phyloP scores from a whole-genome alignment of 495 filamentous ascomycete species.

The Hyaloscypha finlandica region DNA sequence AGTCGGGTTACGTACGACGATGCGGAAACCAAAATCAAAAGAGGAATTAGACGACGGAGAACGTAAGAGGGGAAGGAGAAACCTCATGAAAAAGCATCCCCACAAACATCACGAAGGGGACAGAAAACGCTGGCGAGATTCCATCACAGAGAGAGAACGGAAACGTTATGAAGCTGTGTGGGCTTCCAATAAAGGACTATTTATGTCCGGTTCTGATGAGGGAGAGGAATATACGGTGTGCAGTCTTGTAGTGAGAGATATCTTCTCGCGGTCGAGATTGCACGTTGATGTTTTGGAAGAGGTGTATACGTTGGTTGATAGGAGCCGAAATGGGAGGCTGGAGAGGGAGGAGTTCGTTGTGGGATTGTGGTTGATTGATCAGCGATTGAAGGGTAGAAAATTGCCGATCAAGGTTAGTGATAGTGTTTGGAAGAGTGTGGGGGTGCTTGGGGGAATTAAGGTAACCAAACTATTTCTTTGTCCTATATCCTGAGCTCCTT shows the following conservation, averaged over 20 bases:
- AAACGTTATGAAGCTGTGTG: constrained; percentile 96
- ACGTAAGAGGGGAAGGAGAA: constrained; percentile 23
- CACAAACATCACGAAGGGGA: constrained; percentile 88
- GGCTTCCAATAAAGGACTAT: constrained; percentile 87
- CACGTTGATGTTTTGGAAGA: constrained; percentile 68
- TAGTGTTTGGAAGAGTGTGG: constrained; percentile 87
- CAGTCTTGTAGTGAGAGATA: constrained; percentile 80
- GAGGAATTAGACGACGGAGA: constrained; percentile 60
- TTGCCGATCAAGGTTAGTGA: constrained; percentile 74
- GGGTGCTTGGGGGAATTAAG: constrained; percentile 44
- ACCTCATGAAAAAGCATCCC: constrained; percentile 44
- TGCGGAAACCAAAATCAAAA: constrained; percentile 60
- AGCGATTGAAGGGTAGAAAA: constrained; percentile 84
- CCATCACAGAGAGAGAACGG: constrained; percentile 74
- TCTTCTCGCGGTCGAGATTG: constrained; percentile 80
- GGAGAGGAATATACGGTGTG: constrained; percentile 57
- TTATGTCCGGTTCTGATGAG: constrained; percentile 5
- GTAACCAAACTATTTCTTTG: background rate
- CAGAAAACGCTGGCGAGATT: constrained; percentile 79
- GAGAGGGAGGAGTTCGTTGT: constrained; percentile 87
- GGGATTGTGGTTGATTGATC: constrained; percentile 94
- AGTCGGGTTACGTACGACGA: constrained; percentile 63
- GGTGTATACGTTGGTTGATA: constrained; percentile 85
- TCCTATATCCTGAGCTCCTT: no score
- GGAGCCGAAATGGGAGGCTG: constrained; percentile 58